Evolutionary conservation across 441 rosid genomes (phyloP).

Genomic region (Aquilaria agallochum): DNA sequence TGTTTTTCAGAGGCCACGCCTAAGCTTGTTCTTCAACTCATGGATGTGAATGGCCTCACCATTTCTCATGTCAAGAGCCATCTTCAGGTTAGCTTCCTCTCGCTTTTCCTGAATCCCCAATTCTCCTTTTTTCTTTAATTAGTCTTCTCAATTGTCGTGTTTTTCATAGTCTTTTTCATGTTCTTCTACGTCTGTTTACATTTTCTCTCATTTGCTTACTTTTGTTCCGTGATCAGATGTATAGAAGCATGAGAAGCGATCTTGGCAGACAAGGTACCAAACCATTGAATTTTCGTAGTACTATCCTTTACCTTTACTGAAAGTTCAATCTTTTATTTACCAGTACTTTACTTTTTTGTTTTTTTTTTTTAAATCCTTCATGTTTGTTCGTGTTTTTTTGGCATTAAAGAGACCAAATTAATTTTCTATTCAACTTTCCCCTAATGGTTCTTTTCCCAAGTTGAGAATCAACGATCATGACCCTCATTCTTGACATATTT

Average conservation of each 20-base stretch:
- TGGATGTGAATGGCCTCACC: slow-evolving; percentile 97
- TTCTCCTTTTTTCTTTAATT: slow-evolving; percentile 5
- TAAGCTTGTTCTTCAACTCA: slow-evolving; percentile 87
- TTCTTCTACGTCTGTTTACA: neutral
- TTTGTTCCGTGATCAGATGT: slow-evolving; percentile 43
- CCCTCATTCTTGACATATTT: slow-evolving; percentile 11
- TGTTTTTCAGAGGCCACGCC: slow-evolving; percentile 80
- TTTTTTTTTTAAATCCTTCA: slow-evolving; percentile 1
- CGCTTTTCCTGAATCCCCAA: neutral
- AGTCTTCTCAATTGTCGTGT: neutral
- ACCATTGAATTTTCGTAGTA: neutral
- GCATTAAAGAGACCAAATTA: slow-evolving; percentile 20
- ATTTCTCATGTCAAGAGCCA: slow-evolving; percentile 99
- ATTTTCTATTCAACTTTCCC: slow-evolving; percentile 28
- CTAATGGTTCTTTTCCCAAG: slow-evolving; percentile 24
- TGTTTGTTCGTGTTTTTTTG: slow-evolving; percentile 5
- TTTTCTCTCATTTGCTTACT: neutral
- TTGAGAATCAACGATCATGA: slow-evolving; percentile 15
- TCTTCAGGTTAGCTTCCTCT: slow-evolving; percentile 56
- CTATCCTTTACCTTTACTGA: no score
- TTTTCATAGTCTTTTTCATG: slow-evolving; percentile 1
- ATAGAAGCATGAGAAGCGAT: slow-evolving; percentile 70
- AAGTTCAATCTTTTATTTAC: neutral
- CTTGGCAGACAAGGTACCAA: slow-evolving; percentile 41
- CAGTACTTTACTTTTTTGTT: neutral